Evolutionary conservation across 306 rosid genomes (phyloP).

Genomic region (Pachyrhizus erosus): DNA sequence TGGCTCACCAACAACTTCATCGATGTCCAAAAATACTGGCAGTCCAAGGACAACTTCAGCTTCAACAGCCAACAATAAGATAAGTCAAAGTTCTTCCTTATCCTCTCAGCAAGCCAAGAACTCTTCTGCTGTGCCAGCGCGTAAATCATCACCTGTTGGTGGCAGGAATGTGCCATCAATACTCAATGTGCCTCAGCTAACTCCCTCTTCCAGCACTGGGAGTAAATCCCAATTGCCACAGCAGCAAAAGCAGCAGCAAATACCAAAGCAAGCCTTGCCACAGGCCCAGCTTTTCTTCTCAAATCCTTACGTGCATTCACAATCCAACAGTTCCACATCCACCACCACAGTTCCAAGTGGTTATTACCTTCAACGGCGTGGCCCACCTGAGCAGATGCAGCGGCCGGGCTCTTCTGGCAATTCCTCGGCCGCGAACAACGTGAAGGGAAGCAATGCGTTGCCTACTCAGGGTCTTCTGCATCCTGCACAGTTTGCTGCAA

Average conservation of each 20-base stretch:
- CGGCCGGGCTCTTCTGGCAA: constrained; percentile 61
- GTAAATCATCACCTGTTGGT: constrained; percentile 87
- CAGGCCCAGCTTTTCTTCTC: constrained; percentile 70
- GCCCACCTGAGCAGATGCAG: constrained; percentile 70
- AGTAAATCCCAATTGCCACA: constrained; percentile 63
- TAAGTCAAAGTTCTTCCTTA: constrained; percentile 67
- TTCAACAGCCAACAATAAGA: constrained; percentile 63
- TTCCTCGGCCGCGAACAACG: constrained; percentile 56
- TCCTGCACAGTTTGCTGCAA: constrained; percentile 66
- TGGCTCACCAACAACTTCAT: constrained; percentile 86
- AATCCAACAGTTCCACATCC: constrained; percentile 59
- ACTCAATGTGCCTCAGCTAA: constrained; percentile 69
- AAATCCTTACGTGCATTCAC: constrained; percentile 58
- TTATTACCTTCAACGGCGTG: constrained; percentile 67
- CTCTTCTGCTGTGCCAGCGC: constrained; percentile 52
- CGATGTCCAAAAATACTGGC: constrained; percentile 84
- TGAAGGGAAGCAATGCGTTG: constrained; percentile 64
- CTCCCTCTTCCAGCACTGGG: constrained; percentile 58
- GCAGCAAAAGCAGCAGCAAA: constrained; percentile 45
- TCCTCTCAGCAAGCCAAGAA: constrained; percentile 78
- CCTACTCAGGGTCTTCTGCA: constrained; percentile 69
- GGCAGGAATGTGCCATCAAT: constrained; percentile 80
- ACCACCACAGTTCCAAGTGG: constrained; percentile 61
- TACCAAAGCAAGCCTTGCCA: constrained; percentile 69
- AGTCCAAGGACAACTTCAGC: constrained; percentile 83